Evolutionary conservation across 73 alveolate species (phyloP).

Genomic region (Symbiodinium natans): DNA sequence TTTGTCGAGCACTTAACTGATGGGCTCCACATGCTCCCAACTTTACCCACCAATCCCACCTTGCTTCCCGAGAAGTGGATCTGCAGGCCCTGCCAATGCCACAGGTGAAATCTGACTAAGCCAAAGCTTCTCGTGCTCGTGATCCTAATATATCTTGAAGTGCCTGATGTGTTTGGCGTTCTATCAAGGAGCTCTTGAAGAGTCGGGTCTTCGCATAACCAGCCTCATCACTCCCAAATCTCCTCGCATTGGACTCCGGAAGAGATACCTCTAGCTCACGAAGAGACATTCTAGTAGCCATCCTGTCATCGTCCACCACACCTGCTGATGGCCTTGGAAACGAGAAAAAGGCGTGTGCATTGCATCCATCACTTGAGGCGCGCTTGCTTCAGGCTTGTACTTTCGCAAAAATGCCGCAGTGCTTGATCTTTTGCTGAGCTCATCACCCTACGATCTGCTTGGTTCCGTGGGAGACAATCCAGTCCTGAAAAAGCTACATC

Average conservation of each 20-base stretch:
- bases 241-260: background rate
- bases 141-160: too few species aligned
- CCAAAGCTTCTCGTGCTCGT: too few species aligned
- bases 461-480: background rate
- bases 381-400: too few species aligned
- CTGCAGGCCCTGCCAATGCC: background rate
- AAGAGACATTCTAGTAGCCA: background rate
- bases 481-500: background rate
- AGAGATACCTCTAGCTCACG: background rate
- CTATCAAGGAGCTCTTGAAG: too few species aligned
- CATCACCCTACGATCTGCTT: background rate
- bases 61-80: background rate
- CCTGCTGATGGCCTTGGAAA: background rate
- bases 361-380: too few species aligned
- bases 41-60: too few species aligned
- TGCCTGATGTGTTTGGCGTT: too few species aligned
- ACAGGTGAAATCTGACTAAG: background rate
- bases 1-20: too few species aligned
- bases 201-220: background rate
- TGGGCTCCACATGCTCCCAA: too few species aligned
- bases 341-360: background rate
- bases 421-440: background rate
- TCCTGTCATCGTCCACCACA: conserved; percentile 2
- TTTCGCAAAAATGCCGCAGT: too few species aligned
- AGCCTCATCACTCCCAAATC: conserved; percentile 5